Evolutionary conservation across 225 moss, liverwort and hornwort genomes (phyloP).

Genomic region (Asterella californica): DNA sequence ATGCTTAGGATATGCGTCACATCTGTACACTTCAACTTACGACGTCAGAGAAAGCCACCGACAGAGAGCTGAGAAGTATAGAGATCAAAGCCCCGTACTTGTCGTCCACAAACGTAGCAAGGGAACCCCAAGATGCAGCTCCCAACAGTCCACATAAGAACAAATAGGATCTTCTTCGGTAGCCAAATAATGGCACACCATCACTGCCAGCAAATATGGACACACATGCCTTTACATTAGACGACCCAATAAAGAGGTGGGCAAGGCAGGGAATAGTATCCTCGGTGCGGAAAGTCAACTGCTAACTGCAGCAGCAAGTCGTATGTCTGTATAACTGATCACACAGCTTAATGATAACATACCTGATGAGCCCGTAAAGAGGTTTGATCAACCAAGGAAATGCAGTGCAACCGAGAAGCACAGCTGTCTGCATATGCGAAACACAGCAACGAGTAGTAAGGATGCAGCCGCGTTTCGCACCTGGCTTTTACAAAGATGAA

Average conservation of each 20-base stretch:
- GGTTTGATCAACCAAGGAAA: slow-evolving; percentile 95
- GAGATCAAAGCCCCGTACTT: slow-evolving; percentile 84
- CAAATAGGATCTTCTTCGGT: slow-evolving; percentile 88
- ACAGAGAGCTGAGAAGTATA: slow-evolving; percentile 93
- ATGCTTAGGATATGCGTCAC: not conserved
- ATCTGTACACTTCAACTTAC: slow-evolving; percentile 46
- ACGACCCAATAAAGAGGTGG: not conserved
- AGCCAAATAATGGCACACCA: slow-evolving; percentile 91
- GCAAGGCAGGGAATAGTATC: not conserved
- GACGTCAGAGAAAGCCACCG: slow-evolving; percentile 99
- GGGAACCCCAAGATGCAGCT: slow-evolving; percentile 72
- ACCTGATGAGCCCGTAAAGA: slow-evolving; percentile 94
- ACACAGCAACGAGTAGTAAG: not conserved
- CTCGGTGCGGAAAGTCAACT: not conserved
- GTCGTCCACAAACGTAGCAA: slow-evolving; percentile 78
- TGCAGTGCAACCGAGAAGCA: slow-evolving; percentile 74
- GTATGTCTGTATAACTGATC: not conserved
- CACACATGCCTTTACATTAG: not conserved
- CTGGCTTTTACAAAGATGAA: not conserved
- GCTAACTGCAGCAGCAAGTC: not conserved
- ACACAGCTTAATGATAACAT: not conserved
- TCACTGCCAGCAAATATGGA: slow-evolving; percentile 53
- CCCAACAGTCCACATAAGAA: slow-evolving; percentile 89
- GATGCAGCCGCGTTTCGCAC: not conserved
- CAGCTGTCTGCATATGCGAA: slow-evolving; percentile 56